phyloP scores from a whole-genome alignment of 495 filamentous ascomycete species.

The Xylaria curta region DNA sequence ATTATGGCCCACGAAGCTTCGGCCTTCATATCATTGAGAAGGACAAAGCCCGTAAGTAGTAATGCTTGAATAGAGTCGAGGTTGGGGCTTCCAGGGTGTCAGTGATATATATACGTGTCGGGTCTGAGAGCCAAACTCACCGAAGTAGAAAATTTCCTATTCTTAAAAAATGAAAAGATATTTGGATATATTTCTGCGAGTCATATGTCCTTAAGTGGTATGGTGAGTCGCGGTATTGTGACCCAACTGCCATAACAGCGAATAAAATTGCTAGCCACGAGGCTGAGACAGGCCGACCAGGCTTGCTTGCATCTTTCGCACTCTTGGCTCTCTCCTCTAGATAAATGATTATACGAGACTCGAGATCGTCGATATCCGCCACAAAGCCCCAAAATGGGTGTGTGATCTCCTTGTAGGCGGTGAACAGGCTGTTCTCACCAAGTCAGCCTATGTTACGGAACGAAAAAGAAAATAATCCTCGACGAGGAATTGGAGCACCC shows the following conservation, averaged over 20 bases:
- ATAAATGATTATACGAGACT: conserved; percentile 69
- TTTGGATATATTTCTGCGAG: conserved; percentile 62
- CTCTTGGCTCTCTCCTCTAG: conserved; percentile 68
- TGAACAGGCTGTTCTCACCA: conserved; percentile 62
- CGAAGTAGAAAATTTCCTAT: conserved; percentile 60
- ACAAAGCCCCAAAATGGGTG: conserved; percentile 83
- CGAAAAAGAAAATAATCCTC: neutral
- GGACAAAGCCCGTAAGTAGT: conserved; percentile 59
- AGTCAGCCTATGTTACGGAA: conserved; percentile 1
- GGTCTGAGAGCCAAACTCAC: conserved; percentile 31
- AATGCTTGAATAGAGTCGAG: conserved; percentile 64
- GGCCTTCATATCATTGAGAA: conserved; percentile 66
- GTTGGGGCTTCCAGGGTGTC: conserved; percentile 49
- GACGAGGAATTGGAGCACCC: conserved; percentile 24
- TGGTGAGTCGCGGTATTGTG: conserved; percentile 77
- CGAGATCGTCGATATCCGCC: conserved; percentile 69
- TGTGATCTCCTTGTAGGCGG: conserved; percentile 76
- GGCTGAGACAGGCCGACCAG: conserved; percentile 62
- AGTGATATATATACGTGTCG: conserved; percentile 5
- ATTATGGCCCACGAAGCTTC: conserved; percentile 64
- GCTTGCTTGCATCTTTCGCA: conserved; percentile 54
- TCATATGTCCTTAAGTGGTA: conserved; percentile 59
- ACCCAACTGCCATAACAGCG: conserved; percentile 78
- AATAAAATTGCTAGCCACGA: conserved; percentile 78
- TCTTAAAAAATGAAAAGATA: conserved; percentile 62